phyloP scores from a whole-genome alignment of 257 asterid genomes.

The Cynanchum wilfordii region DNA sequence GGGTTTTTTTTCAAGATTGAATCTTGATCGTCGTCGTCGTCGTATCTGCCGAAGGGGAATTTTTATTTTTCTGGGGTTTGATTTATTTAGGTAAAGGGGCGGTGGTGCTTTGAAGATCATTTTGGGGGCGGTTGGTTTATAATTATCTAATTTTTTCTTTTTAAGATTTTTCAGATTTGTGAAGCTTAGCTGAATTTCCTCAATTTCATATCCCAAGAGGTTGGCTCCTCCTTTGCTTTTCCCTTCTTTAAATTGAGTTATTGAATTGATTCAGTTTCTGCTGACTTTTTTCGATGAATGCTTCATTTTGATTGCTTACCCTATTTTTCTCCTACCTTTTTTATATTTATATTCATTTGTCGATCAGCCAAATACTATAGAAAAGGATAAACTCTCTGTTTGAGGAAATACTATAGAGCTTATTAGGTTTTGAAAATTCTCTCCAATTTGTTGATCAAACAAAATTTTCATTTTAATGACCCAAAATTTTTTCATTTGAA shows the following conservation, averaged over 20 bases:
- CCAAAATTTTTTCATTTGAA: not conserved
- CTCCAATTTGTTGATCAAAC: not conserved
- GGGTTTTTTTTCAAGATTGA: conserved; percentile 8
- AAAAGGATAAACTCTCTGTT: not conserved
- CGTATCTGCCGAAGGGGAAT: conserved; percentile 5
- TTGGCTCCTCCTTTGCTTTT: no score
- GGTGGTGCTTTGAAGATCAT: conserved; percentile 9
- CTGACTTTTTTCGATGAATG: not conserved
- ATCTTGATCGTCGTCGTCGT: conserved; percentile 11
- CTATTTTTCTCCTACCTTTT: not conserved
- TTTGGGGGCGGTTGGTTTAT: conserved; percentile 11
- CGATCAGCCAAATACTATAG: not conserved
- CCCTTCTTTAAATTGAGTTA: not conserved
- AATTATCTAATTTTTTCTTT: not conserved
- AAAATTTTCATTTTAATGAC: no score
- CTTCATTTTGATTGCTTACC: not conserved
- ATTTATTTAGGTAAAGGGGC: conserved; percentile 2
- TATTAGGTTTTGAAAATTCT: not conserved
- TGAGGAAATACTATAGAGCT: not conserved
- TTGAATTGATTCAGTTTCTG: not conserved
- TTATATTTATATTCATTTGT: not conserved
- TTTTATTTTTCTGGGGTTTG: conserved; percentile 12
- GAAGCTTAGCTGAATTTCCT: conserved; percentile 4
- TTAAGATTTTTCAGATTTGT: not conserved
- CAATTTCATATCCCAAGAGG: conserved; percentile 10